Evolutionary conservation across 768 basidiomycete species (phyloP).

Genomic region (Solioccasus polychromus): DNA sequence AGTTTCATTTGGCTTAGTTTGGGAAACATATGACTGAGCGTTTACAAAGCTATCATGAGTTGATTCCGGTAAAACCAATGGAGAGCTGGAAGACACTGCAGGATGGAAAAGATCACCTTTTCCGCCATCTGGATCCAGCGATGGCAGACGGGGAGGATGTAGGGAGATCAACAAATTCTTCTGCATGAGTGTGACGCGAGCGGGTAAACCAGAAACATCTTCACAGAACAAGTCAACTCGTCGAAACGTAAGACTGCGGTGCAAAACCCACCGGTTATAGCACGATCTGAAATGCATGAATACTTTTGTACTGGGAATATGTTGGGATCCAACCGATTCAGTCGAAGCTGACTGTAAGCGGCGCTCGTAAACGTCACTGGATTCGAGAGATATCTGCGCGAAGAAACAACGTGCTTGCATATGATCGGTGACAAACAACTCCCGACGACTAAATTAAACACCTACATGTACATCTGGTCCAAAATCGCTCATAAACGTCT

Average conservation of each 20-base stretch:
- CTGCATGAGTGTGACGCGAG: constrained; percentile 41
- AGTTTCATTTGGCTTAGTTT: background rate
- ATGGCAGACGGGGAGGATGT: constrained; percentile 46
- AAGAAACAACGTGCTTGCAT: constrained; percentile 73
- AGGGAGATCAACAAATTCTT: constrained; percentile 41
- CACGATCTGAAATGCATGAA: constrained; percentile 38
- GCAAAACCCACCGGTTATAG: constrained; percentile 34
- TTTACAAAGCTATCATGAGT: constrained; percentile 40
- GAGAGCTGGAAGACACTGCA: constrained; percentile 12
- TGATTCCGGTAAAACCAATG: constrained; percentile 20
- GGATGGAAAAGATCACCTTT: constrained; percentile 33
- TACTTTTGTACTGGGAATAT: constrained; percentile 73
- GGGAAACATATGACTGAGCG: constrained; percentile 26
- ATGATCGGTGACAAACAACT: constrained; percentile 2
- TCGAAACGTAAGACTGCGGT: background rate
- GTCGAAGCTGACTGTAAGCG: constrained; percentile 66
- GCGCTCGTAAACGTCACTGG: constrained; percentile 73
- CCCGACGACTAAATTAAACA: constrained; percentile 3
- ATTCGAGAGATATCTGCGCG: constrained; percentile 57
- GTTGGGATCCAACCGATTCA: constrained; percentile 65
- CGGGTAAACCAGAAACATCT: constrained; percentile 45
- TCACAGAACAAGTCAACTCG: constrained; percentile 8
- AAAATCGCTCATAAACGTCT: constrained; percentile 69
- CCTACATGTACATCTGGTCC: constrained; percentile 58
- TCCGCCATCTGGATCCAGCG: constrained; percentile 26